phyloP scores from a whole-genome alignment of 768 basidiomycete species.

The Dendrothele bispora region DNA sequence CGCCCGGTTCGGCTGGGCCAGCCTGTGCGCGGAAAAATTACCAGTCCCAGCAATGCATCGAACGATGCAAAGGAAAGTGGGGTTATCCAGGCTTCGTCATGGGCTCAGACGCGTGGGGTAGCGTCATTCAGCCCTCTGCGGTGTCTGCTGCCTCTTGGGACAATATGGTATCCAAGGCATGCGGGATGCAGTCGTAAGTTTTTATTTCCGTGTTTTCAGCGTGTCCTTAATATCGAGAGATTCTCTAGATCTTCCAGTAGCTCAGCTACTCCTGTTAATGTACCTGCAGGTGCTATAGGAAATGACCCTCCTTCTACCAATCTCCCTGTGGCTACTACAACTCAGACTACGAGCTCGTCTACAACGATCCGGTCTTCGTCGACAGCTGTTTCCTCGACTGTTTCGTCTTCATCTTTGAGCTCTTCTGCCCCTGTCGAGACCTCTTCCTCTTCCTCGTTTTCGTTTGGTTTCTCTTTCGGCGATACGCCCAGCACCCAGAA shows the following conservation, averaged over 20 bases:
- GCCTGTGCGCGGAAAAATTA: constrained; percentile 41
- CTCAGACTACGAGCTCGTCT: constrained; percentile 1
- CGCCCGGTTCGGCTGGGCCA: constrained; percentile 43
- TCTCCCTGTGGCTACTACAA: constrained; percentile 8
- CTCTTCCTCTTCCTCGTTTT: constrained; percentile 6
- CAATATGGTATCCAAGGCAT: constrained; percentile 40
- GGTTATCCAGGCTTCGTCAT: constrained; percentile 49
- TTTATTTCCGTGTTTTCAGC: neutral
- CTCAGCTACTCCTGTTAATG: constrained; percentile 7
- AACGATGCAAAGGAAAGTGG: constrained; percentile 41
- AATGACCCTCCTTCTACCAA: constrained; percentile 8
- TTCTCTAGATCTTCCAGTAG: neutral
- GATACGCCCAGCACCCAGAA: neutral
- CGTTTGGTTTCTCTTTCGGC: neutral
- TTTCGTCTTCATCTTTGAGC: constrained; percentile 8
- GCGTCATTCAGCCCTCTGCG: constrained; percentile 39
- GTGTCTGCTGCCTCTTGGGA: constrained; percentile 34
- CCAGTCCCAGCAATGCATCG: constrained; percentile 34
- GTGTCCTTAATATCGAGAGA: neutral
- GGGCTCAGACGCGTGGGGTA: constrained; percentile 58
- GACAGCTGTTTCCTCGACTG: too few species aligned
- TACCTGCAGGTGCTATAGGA: constrained; percentile 4
- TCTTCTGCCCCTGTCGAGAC: constrained; percentile 16
- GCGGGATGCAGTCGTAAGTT: constrained; percentile 29
- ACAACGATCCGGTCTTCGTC: neutral